Evolutionary conservation across 148 eudicot genomes (phyloP), one percentile per base, ranked within the genome.

Genomic region (Vaccinium vitisidaea): DNA sequence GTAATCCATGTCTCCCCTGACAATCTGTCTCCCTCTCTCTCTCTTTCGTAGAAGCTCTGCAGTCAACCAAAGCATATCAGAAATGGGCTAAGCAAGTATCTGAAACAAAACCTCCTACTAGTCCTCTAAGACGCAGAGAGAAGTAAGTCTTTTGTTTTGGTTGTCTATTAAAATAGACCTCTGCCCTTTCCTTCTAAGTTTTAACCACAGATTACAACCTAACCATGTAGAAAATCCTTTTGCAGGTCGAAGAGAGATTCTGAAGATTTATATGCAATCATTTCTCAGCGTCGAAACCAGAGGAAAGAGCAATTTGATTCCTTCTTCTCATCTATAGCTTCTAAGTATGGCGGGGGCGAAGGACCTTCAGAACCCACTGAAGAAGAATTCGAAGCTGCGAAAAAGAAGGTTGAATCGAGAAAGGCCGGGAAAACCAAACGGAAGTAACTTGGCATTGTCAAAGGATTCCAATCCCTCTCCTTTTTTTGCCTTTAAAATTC

Each of bases 321-420:
- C 56, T 93, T 97, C 92, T 94, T 94, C 79, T 90, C 95, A 84
- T 92, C 98, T 71, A 74, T 95, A 89, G 85, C 90, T 1, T 83
- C 92, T 78, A 95, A 85, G 88, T 92, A 95, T 80, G 99, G 98
- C 2, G 94, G 94, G 58, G 90, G 86, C 12, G 84, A 86, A 82
- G 30, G 83, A 53, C 43, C 80, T 56, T 83, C 98, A 49, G 96
- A 95, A 84, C 98, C 98, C 36, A 90, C 92, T 3, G 98, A 97
- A 14, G 98, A 93, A 90, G 98, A 97, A 88, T 97, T 97, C 77
- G 94, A 91, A 91, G 98, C 96, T 84, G 93, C 93, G 16, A 86
- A 87, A 82, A 90, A 82, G 84, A 97, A 85, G 77, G 67, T 97
- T 76, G 92, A 90, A 82, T 89, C 87, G 69, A 84, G 89, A 43